Evolutionary conservation across 2,329 filamentous ascomycete genomes (phyloP).

Genomic region (Aureobasidium sp.): DNA sequence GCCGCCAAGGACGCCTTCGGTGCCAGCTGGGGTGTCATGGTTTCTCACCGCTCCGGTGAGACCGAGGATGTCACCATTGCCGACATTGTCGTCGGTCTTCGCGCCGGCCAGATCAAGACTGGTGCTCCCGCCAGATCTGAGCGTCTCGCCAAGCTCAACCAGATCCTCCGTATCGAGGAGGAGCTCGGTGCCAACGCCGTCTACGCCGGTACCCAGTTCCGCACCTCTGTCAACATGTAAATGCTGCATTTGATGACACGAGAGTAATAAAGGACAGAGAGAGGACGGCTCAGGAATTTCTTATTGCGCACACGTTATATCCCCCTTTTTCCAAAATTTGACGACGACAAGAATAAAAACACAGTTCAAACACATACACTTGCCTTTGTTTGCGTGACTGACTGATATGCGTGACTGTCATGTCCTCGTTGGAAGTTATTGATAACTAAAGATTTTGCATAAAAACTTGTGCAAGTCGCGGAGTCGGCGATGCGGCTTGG

Average conservation of each 20-base stretch:
- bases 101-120: constrained; percentile 97
- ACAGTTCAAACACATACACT: not conserved
- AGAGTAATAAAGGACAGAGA: constrained; percentile 1
- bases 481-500: constrained; percentile 1
- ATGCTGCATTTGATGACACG: constrained; percentile 17
- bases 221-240: constrained; percentile 83
- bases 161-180: constrained; percentile 99
- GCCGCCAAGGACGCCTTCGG: constrained; percentile 97
- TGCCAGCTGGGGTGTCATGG: constrained; percentile 97
- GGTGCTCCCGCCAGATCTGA: constrained; percentile 94
- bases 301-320: constrained; percentile 12
- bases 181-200: constrained; percentile 83
- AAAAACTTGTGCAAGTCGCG: not conserved
- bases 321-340: constrained; percentile 12
- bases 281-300: not conserved
- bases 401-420: not conserved
- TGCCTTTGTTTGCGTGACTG: not conserved
- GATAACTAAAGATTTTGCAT: not conserved
- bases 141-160: constrained; percentile 99
- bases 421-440: not conserved
- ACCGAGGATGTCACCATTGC: constrained; percentile 99
- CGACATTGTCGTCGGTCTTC: constrained; percentile 94
- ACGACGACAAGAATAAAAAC: constrained; percentile 13
- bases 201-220: constrained; percentile 90
- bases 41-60: constrained; percentile 98